These are phyloP conservation scores for Cymbopogon flexuosus DNA, from an alignment of 202 grass and related monocot species.

Conservation along the genomic window DNA sequence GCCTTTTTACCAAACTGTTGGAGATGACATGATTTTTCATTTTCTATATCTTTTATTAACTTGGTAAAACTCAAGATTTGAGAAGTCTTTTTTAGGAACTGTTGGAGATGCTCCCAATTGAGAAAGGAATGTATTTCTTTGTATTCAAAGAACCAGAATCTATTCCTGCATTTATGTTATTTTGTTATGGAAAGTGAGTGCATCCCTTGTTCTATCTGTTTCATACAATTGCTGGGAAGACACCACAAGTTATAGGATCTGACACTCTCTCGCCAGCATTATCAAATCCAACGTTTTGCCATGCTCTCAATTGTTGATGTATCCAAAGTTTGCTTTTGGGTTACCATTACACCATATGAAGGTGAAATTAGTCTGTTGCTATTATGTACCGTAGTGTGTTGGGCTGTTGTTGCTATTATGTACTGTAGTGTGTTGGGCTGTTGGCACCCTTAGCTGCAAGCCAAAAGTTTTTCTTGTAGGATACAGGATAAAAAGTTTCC, in stretches of 20 bases:
- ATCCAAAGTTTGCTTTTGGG: neutral
- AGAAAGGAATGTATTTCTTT: neutral
- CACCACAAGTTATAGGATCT: neutral
- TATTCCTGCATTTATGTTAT: neutral
- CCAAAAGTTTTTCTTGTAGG: conserved; percentile 1
- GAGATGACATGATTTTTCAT: too few relatives aligned
- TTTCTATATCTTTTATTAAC: too few relatives aligned
- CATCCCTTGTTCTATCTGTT: neutral
- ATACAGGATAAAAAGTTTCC: conserved; percentile 16
- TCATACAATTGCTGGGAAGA: neutral
- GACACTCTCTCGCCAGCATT: neutral
- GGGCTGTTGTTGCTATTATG: neutral
- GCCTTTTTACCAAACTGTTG: too few relatives aligned
- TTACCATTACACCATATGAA: neutral
- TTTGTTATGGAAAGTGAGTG: neutral
- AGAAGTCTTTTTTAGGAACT: too few relatives aligned
- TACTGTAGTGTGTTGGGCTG: neutral
- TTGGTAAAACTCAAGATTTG: too few relatives aligned
- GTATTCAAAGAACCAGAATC: neutral
- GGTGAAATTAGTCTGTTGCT: neutral
- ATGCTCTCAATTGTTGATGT: neutral
- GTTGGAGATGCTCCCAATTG: neutral
- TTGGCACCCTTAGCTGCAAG: neutral
- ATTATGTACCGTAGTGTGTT: neutral
- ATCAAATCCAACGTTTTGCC: neutral